Percentiles rank a stretch among this genome's conserved stretches.
Conservation (phyloP, 306 rosid species). For the Corylus heterophylla region DNA sequence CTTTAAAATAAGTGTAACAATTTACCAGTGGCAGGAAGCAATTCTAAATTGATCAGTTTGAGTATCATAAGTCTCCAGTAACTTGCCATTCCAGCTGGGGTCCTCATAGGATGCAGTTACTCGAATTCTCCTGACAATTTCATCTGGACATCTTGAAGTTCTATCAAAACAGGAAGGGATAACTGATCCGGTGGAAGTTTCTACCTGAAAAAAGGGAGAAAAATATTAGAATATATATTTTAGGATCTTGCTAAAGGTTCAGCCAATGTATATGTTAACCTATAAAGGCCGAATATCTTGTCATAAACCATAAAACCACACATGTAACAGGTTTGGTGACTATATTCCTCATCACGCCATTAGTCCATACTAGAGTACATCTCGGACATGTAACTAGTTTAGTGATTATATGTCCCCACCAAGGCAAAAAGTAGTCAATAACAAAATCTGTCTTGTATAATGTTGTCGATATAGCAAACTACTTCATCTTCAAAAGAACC, state of each 20-base stretch:
- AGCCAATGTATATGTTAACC: conserved; percentile 9
- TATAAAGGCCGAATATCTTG: conserved; percentile 1
- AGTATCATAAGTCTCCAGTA: conserved; percentile 81
- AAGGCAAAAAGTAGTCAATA: not conserved
- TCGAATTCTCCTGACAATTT: conserved; percentile 78
- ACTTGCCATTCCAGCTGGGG: conserved; percentile 54
- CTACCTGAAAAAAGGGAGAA: conserved; percentile 51
- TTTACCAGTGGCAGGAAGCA: conserved; percentile 80
- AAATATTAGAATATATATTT: conserved; percentile 9
- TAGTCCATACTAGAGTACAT: not conserved
- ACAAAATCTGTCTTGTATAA: not conserved
- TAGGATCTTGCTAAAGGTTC: conserved; percentile 10
- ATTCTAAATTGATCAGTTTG: conserved; percentile 63
- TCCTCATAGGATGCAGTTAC: conserved; percentile 63
- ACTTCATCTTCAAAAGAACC: not conserved
- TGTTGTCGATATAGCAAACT: not conserved
- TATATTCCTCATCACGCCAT: not conserved
- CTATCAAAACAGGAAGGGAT: conserved; percentile 67
- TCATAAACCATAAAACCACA: conserved; percentile 6
- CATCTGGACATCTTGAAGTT: conserved; percentile 83
- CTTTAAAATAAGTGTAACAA: conserved; percentile 13
- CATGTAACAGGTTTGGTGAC: not conserved
- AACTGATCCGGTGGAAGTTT: conserved; percentile 58
- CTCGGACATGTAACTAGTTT: not conserved
- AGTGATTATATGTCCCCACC: not conserved